These are phyloP conservation scores for Wickerhamomyces ciferrii DNA, from an alignment of 805 yeast genomes.

Conservation along the genomic window DNA sequence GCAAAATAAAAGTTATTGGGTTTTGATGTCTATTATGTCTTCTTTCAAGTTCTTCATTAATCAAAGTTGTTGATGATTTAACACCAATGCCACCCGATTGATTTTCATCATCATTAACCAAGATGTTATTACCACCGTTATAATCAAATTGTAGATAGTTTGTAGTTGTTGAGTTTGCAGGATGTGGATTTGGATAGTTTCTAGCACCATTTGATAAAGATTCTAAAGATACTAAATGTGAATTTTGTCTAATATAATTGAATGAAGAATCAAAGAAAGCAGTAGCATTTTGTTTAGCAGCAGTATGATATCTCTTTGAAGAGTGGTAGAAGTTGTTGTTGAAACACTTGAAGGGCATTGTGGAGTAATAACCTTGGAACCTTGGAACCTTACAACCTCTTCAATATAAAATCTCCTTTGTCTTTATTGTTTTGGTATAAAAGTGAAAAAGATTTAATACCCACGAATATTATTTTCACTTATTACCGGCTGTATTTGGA, in stretches of 20 bases:
- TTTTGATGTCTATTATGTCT: neutral
- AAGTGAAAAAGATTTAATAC: too few relatives aligned
- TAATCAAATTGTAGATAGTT: conserved; percentile 25
- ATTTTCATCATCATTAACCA: conserved; percentile 15
- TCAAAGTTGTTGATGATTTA: conserved; percentile 1
- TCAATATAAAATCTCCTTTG: too few relatives aligned
- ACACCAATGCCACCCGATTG: neutral
- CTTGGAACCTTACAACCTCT: too few relatives aligned
- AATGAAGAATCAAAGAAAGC: conserved; percentile 36
- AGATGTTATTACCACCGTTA: conserved; percentile 3
- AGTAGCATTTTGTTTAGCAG: conserved; percentile 25
- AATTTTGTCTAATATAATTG: conserved; percentile 31
- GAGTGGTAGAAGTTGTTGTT: conserved; percentile 28
- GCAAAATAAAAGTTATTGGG: neutral
- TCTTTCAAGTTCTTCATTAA: neutral
- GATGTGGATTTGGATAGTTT: conserved; percentile 26
- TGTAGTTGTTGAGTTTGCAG: conserved; percentile 28
- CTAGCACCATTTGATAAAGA: conserved; percentile 14
- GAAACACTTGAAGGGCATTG: conserved; percentile 36
- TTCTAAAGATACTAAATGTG: conserved; percentile 23
- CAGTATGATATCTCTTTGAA: conserved; percentile 30
- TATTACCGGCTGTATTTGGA: too few relatives aligned
- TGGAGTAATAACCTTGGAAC: too few relatives aligned
- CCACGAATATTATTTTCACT: too few relatives aligned
- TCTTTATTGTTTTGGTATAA: too few relatives aligned